phyloP scores from a whole-genome alignment of 805 yeast genomes.

The Wickerhamomyces xylosicus region DNA sequence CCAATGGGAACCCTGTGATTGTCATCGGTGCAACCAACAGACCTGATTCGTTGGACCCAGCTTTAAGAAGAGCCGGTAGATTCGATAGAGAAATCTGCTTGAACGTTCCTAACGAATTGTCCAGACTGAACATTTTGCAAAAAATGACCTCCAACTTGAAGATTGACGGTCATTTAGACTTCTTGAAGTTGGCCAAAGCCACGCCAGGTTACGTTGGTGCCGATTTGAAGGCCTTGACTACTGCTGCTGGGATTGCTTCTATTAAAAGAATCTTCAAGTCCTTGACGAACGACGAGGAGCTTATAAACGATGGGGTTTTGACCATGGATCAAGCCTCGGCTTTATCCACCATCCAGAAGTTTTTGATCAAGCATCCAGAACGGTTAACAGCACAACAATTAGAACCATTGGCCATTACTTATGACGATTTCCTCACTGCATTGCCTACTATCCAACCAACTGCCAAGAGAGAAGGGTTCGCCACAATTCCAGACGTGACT shows the following conservation, averaged over 20 bases:
- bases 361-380: conserved; percentile 64
- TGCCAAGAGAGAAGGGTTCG: conserved; percentile 96
- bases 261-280: conserved; percentile 81
- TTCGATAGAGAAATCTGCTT: conserved; percentile 92
- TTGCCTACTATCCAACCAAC: conserved; percentile 93
- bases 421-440: conserved; percentile 74
- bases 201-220: conserved; percentile 99
- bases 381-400: conserved; percentile 72
- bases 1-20: conserved; percentile 87
- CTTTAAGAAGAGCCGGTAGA: conserved; percentile 91
- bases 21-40: conserved; percentile 95
- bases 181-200: conserved; percentile 65
- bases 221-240: conserved; percentile 83
- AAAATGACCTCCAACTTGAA: conserved; percentile 63
- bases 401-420: conserved; percentile 62
- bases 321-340: conserved; percentile 19
- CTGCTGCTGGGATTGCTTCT: conserved; percentile 93
- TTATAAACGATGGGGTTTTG: conserved; percentile 20
- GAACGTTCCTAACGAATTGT: conserved; percentile 86
- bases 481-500: conserved; percentile 94
- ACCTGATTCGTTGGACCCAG: conserved; percentile 92
- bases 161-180: conserved; percentile 63
- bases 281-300: conserved; percentile 18
- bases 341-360: conserved; percentile 59
- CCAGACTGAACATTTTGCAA: conserved; percentile 64